Conservation (phyloP, 129 eudicot genomes). For the Flaveria bidentis region DNA sequence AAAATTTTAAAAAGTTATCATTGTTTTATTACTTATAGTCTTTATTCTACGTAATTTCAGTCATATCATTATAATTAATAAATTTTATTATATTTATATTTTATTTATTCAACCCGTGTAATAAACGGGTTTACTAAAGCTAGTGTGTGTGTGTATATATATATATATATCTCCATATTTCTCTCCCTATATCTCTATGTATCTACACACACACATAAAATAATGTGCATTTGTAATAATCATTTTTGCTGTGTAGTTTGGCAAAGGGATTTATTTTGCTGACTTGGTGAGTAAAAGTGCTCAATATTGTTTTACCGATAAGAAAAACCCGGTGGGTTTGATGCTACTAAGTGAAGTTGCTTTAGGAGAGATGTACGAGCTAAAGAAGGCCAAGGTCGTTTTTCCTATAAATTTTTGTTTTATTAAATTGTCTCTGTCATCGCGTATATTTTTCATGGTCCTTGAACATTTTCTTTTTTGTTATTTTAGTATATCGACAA, state of each 20-base stretch:
- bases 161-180: background rate
- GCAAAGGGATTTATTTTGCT: conserved; percentile 96
- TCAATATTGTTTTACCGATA: conserved; percentile 88
- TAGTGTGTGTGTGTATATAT: too few relatives aligned
- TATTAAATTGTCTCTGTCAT: background rate
- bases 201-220: background rate
- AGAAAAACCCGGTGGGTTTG: conserved; percentile 80
- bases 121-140: too few relatives aligned
- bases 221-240: conserved; percentile 4
- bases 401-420: background rate
- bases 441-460: background rate
- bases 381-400: conserved; percentile 70
- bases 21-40: too few relatives aligned
- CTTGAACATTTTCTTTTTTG: background rate
- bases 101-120: too few relatives aligned
- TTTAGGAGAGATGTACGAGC: conserved; percentile 80
- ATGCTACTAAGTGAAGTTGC: conserved; percentile 97
- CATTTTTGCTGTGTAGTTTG: conserved; percentile 58
- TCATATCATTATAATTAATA: too few relatives aligned
- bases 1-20: too few relatives aligned
- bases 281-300: conserved; percentile 99
- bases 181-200: background rate
- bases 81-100: too few relatives aligned
- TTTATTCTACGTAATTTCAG: too few relatives aligned
- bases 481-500: conserved; percentile 74